Percentiles rank a stretch among this genome's conserved stretches.
Conservation (phyloP, 192 early-diverging fungal species). For the Helicostylum pulchrum region DNA sequence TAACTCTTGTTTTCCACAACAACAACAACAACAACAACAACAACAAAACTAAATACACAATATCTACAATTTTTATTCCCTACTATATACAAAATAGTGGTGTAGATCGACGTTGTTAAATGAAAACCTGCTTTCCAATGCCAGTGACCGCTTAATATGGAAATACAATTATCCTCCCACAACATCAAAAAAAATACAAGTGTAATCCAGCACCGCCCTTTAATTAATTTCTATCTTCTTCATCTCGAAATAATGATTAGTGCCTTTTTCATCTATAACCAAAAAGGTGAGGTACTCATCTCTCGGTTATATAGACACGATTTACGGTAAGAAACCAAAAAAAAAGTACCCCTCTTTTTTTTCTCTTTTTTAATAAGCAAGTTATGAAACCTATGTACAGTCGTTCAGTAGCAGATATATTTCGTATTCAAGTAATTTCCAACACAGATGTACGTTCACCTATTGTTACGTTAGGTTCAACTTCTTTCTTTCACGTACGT, state of each 20-base stretch:
- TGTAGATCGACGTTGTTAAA: no score
- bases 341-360: not conserved
- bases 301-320: conserved; percentile 93
- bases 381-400: conserved; percentile 35
- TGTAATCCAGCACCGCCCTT: no score
- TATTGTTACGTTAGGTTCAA: conserved; percentile 86
- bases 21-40: no score
- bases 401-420: conserved; percentile 92
- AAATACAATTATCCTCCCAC: no score
- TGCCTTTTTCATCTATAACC: conserved; percentile 96
- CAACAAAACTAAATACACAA: no score
- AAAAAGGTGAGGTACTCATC: conserved; percentile 98
- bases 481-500: conserved; percentile 93
- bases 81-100: no score
- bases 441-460: conserved; percentile 83
- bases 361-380: not conserved
- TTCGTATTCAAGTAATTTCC: conserved; percentile 95
- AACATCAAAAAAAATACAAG: no score
- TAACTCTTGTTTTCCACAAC: no score
- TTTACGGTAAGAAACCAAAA: conserved; percentile 67
- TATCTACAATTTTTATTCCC: no score
- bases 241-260: conserved; percentile 68
- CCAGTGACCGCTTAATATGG: no score
- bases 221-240: not conserved
- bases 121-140: no score